Percentiles rank a stretch among this genome's conserved stretches.
These are phyloP conservation scores for Rosa multiflora DNA, from an alignment of 306 rosid genomes.

Conservation along the genomic window DNA sequence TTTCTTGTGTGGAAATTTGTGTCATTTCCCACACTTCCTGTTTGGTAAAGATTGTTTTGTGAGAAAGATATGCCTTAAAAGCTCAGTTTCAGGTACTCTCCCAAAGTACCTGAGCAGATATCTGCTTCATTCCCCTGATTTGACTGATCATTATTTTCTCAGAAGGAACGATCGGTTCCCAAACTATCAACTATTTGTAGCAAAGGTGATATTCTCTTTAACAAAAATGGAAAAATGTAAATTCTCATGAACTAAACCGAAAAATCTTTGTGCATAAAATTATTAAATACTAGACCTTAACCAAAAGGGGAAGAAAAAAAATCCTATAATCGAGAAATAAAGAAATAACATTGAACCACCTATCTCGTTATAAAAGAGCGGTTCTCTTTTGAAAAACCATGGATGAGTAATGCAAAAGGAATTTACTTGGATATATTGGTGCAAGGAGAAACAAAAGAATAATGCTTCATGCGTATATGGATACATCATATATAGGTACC, in stretches of 20 bases:
- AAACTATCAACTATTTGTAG: neutral
- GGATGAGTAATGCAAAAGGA: neutral
- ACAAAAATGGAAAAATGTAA: neutral
- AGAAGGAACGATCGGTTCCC: neutral
- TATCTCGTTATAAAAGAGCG: neutral
- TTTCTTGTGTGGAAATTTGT: neutral
- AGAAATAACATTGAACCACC: neutral
- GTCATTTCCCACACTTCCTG: neutral
- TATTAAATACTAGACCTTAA: neutral
- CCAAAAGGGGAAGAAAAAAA: neutral
- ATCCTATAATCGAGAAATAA: neutral
- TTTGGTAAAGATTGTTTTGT: neutral
- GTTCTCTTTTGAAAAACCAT: neutral
- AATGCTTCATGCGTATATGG: neutral
- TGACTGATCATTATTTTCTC: neutral
- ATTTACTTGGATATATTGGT: neutral
- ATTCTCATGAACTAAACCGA: neutral
- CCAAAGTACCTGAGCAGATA: neutral
- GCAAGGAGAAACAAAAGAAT: neutral
- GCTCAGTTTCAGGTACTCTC: neutral
- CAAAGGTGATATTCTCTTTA: neutral
- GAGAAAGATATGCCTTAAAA: neutral
- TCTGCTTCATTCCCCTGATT: neutral
- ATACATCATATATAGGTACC: neutral
- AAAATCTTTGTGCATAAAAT: neutral